Evolutionary conservation across 2,329 filamentous ascomycete genomes (phyloP), one percentile per base, ranked within the genome.

Genomic region (Xylaria sp.): DNA sequence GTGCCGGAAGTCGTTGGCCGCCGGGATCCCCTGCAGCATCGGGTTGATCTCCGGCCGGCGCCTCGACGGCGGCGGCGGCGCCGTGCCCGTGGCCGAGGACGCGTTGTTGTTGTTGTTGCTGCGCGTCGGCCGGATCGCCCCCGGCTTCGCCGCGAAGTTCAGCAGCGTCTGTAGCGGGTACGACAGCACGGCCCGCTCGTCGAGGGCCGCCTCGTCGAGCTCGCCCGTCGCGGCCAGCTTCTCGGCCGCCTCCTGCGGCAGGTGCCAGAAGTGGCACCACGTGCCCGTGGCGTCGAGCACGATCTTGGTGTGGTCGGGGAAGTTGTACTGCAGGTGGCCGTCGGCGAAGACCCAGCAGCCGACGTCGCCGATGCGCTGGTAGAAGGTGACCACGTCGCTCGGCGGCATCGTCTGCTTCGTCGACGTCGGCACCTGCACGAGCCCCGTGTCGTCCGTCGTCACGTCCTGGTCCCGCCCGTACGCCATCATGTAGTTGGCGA

Each of bases 301-400:
- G 50, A 94, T 83, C 73, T 94, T 94, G 54, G 90, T 93, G 70
- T 94, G 90, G 63, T 94, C 90, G 2, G 90, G 90, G 71, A 94
- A 94, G 74, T 94, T 93, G 73, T 93, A 90, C 83, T 91, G 89
- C 61, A 92, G 80, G 64, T 90, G 89, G 2, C 90, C 90, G 68
- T 93, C 89, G 51, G 83, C 84, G 65, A 93, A 93, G 45, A 86
- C 85, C 89, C 89, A 92, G 71, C 90, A 88, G 16, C 89, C 89
- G 24, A 92, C 89, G 64, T 90, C 89, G 40, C 90, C 89, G 56
- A 91, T 87, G 44, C 90, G 81, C 73, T 93, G 90, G 69, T 92
- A 93, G 62, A 92, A 92, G 1, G 86, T 89, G 41, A 92, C 87
- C 46, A 92, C 75, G 60, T 86, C 84, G 37, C 76, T 74, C 37